Conservation (phyloP, 2,329 filamentous ascomycete genomes). For the Ambrosiella beaveri region DNA sequence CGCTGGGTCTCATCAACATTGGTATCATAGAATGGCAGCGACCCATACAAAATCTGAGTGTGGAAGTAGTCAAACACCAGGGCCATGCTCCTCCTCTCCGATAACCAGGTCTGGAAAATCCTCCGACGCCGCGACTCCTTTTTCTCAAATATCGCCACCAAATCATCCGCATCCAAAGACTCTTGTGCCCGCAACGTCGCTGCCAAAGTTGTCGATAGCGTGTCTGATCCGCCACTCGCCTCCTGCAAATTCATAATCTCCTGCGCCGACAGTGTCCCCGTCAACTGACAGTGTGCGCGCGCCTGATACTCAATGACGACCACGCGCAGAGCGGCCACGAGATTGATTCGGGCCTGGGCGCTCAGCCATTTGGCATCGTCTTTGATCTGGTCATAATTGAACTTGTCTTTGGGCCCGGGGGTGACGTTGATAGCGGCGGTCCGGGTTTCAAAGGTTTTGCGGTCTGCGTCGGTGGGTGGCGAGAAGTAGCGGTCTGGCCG, state of each 20-base stretch:
- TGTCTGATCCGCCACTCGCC: slow-evolving; percentile 48
- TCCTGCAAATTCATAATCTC: slow-evolving; percentile 62
- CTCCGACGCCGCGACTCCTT: slow-evolving; percentile 45
- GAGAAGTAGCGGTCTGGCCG: slow-evolving; percentile 53
- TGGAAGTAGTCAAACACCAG: slow-evolving; percentile 42
- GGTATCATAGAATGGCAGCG: slow-evolving; percentile 21
- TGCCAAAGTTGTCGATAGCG: slow-evolving; percentile 39
- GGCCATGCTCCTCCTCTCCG: slow-evolving; percentile 51
- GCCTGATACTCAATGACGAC: slow-evolving; percentile 71
- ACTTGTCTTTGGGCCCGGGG: slow-evolving; percentile 45
- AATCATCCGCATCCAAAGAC: slow-evolving; percentile 34
- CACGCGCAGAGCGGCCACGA: slow-evolving; percentile 65
- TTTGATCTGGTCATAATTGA: slow-evolving; percentile 65
- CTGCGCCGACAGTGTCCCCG: slow-evolving; percentile 56
- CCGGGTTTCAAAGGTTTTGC: slow-evolving; percentile 61
- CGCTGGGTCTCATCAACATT: slow-evolving; percentile 9
- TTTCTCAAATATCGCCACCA: slow-evolving; percentile 43
- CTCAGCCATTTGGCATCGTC: slow-evolving; percentile 76
- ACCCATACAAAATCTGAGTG: slow-evolving; percentile 28
- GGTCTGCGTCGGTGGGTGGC: slow-evolving; percentile 42
- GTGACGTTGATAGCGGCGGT: slow-evolving; percentile 76
- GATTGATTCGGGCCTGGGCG: slow-evolving; percentile 57
- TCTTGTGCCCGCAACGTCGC: slow-evolving; percentile 31
- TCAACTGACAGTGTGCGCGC: slow-evolving; percentile 54
- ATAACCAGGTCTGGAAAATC: slow-evolving; percentile 54